Conservation (phyloP, 208 protist species). For the Crithidia bombi region DNA sequence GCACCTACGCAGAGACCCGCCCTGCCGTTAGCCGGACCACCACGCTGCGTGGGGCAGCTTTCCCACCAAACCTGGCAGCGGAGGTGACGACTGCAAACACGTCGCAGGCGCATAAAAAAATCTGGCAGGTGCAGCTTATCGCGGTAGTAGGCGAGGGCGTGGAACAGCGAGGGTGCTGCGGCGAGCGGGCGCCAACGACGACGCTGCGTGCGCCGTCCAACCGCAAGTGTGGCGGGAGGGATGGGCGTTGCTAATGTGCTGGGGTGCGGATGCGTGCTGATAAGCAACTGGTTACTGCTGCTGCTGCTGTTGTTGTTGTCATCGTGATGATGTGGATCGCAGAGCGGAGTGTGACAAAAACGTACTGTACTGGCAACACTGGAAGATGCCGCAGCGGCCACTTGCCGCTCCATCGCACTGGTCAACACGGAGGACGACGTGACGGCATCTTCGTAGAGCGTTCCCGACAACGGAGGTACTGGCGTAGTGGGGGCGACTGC, state of each 20-base stretch:
- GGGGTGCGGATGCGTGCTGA: too few relatives aligned
- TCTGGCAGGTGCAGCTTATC: constrained; percentile 8
- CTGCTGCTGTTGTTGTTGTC: neutral
- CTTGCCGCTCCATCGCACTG: too few relatives aligned
- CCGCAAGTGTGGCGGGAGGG: neutral
- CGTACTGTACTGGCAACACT: too few relatives aligned
- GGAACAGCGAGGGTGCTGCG: neutral
- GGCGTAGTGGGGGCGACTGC: neutral
- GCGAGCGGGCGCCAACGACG: neutral
- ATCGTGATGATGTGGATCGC: neutral
- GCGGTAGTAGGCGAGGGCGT: neutral
- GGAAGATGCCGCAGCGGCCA: too few relatives aligned
- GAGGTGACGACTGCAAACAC: neutral
- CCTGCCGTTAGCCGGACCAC: too few relatives aligned
- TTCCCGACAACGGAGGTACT: too few relatives aligned
- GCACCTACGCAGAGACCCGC: too few relatives aligned
- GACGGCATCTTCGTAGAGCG: too few relatives aligned
- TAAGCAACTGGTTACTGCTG: too few relatives aligned
- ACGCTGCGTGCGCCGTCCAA: neutral
- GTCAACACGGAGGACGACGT: too few relatives aligned
- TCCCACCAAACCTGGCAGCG: neutral
- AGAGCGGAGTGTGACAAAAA: too few relatives aligned
- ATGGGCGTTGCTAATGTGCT: too few relatives aligned
- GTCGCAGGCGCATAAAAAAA: constrained; percentile 16
- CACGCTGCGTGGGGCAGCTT: neutral